These are phyloP conservation scores for Pseudogymnoascus sp. DNA, from an alignment of 2,329 filamentous ascomycete genomes.

Conservation along the genomic window DNA sequence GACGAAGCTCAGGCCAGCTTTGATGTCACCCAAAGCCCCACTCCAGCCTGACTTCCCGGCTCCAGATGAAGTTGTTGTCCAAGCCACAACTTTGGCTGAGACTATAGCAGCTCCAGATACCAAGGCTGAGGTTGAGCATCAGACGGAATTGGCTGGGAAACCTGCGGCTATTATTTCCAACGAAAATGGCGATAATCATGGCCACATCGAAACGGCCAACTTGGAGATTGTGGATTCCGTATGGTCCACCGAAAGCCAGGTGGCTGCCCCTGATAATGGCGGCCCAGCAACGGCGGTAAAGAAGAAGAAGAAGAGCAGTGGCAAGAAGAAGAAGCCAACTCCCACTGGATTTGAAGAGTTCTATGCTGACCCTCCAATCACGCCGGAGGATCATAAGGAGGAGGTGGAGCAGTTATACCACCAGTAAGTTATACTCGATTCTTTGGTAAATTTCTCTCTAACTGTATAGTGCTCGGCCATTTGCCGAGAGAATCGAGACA, in stretches of 20 bases:
- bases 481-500: slow-evolving; percentile 69
- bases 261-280: neutral
- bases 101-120: neutral
- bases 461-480: slow-evolving; percentile 40
- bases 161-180: neutral
- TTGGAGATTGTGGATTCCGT: neutral
- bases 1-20: slow-evolving; percentile 13
- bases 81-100: neutral
- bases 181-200: neutral
- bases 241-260: neutral
- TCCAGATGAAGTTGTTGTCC: neutral
- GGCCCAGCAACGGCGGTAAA: slow-evolving; percentile 2
- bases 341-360: slow-evolving; percentile 71
- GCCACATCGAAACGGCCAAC: neutral
- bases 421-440: slow-evolving; percentile 37
- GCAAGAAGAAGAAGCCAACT: slow-evolving; percentile 25
- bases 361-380: slow-evolving; percentile 73
- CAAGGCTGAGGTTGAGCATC: neutral
- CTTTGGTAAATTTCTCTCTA: slow-evolving; percentile 20
- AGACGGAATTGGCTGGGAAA: neutral
- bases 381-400: slow-evolving; percentile 56
- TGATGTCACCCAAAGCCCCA: neutral
- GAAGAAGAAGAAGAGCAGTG: slow-evolving; percentile 34
- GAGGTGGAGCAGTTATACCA: slow-evolving; percentile 62
- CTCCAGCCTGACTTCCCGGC: neutral